These are phyloP conservation scores for Setaria viridis DNA, from an alignment of 202 grass and related monocot species.

Conservation along the genomic window DNA sequence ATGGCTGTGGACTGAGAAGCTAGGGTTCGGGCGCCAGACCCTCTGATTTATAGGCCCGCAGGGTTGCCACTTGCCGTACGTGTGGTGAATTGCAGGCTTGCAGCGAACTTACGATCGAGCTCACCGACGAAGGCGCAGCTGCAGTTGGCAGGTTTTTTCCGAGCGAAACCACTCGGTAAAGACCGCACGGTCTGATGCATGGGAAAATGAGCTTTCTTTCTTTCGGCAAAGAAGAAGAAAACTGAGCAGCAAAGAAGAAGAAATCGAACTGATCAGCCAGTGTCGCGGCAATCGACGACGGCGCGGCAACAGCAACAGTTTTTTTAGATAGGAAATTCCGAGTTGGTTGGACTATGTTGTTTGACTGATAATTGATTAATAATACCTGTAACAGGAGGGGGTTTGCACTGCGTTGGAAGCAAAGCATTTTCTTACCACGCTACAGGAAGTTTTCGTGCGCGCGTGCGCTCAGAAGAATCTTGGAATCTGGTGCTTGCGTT, in stretches of 20 bases:
- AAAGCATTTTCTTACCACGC: background rate
- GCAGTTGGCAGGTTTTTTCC: too few relatives aligned
- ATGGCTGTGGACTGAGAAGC: background rate
- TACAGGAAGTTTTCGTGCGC: background rate
- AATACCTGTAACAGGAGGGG: background rate
- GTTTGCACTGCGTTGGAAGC: background rate
- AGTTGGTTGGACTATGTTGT: background rate
- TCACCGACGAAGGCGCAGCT: background rate
- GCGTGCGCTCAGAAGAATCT: background rate
- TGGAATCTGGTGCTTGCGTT: background rate
- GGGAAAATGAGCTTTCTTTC: background rate
- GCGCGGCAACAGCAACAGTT: background rate
- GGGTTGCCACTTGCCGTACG: too few relatives aligned
- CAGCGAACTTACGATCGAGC: background rate
- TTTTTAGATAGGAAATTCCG: background rate
- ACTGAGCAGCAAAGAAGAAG: background rate
- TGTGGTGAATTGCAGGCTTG: background rate
- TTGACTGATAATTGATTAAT: background rate
- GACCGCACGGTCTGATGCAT: background rate
- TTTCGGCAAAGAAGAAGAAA: conserved; percentile 8
- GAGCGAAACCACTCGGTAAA: background rate
- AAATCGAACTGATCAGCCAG: too few relatives aligned
- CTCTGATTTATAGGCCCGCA: background rate
- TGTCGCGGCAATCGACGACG: background rate
- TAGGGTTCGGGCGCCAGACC: background rate